Base-by-base conservation (phyloP, 805 yeast species). In the Hanseniaspora meyeri region DNA sequence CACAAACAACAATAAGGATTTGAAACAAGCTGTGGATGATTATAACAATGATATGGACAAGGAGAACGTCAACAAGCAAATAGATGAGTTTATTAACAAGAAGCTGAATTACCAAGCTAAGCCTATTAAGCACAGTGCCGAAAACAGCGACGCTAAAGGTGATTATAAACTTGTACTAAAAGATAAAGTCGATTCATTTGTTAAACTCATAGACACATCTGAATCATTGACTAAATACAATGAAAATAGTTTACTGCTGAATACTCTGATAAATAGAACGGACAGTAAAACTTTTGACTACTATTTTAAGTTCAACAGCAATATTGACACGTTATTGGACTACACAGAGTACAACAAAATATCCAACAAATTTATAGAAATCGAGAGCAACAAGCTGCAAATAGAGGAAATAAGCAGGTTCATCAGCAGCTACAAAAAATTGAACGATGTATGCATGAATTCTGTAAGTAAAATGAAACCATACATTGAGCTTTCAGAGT, bases 41-140 rank as follows among this genome's bases (percentile, higher is more conserved):
- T 27, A 63, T 0, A 40, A 62, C n/a, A 59, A 62, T 11, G 65
- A 63, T 14, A 60, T 68, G 9, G 57, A 59, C 3, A 45, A 37
- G 1, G 64, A 61, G 7, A 63, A 75, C 54, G 64, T 63, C 14
- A 52, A 55, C 0, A 63, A 65, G 12, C 63, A 75, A 7, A 58
- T 62, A 2, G 57, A 60, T 3, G 51, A 50, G 1, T 45, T 43
- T 24, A 51, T 51, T 3, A 12, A 47, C 17, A 39, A 50, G 17
- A 53, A 49, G 37, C 39, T 61, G 32, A 37, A 38, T 16, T 12
- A 7, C 11, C 9, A 34, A 2, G 27, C 10, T 8, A 29, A 45
- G n/a, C 10, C 24, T 7, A 24, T n/a, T 19, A 31, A 31, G 9
- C n/a, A 12, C 8, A 46, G 5, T 19, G 4, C 3, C 2, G n/a